Base-by-base conservation (phyloP, 805 yeast species). In the Brettanomyces bruxellensis region DNA sequence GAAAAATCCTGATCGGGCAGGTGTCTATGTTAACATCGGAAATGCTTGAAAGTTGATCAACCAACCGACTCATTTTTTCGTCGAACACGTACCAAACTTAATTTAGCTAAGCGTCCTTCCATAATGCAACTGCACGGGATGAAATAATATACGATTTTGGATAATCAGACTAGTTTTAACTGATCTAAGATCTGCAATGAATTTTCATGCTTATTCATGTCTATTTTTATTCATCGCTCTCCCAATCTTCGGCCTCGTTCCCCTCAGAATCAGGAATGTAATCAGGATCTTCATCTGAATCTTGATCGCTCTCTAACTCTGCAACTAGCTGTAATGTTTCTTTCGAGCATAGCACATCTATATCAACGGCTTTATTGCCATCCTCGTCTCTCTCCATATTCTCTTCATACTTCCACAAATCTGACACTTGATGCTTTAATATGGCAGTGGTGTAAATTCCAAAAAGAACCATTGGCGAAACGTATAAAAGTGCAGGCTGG, bases 401-500 rank as follows among this genome's bases (percentile, higher is more conserved):
- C 34, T 64, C 68, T 42, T 61, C 64, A 49, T 63, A 77, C 1
- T 47, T 49, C 74, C 73, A 75, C 9, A 78, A 45, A 22, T 56
- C 49, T 0, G 44, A 51, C 22, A 73, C 51, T 25, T 80, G 84
- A 1, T 73, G 73, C 25, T 61, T 60, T 3, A 46, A n/a, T n/a
- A 54, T 43, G 0, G 77, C 76, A 0, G 63, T 52, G 0, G 55
- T 35, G 0, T 61, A n/a, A 1, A 71, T 66, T 0, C 72, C 61
- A 0, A 66, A 7, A 0, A 68, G 34, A 28, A 73, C 40, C 4
- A 65, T 54, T 4, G 89, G 89, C 4, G 79, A 79, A 25, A 83
- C 59, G 55, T 81, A 83, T 18, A 83, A 56, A 50, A 83, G 62
- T 0, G 88, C 88, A 1, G 89, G 89, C 60, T 82, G 89, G 1